Conservation (phyloP, 306 rosid genomes). For the Cicer arietinum region DNA sequence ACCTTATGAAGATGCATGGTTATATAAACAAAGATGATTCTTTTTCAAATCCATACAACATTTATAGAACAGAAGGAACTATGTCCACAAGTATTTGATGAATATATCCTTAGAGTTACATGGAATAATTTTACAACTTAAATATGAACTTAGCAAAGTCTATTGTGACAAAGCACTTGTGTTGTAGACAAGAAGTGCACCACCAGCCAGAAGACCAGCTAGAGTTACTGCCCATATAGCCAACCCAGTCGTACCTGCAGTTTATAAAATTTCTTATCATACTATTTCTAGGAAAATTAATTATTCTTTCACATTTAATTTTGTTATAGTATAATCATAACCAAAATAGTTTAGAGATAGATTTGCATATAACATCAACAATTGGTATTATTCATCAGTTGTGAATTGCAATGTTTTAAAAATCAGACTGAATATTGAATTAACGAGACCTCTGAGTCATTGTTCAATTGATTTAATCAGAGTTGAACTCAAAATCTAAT, state of each 20-base stretch:
- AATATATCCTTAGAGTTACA: constrained; percentile 48
- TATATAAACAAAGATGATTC: constrained; percentile 15
- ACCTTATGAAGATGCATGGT: constrained; percentile 14
- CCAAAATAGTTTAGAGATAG: not conserved
- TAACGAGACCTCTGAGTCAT: no score
- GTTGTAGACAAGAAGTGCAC: constrained; percentile 97
- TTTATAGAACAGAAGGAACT: constrained; percentile 42
- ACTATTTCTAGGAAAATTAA: not conserved
- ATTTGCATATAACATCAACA: not conserved
- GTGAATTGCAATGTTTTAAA: not conserved
- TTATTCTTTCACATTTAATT: not conserved
- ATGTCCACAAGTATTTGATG: constrained; percentile 45
- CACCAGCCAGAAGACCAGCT: constrained; percentile 83
- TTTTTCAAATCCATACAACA: constrained; percentile 37
- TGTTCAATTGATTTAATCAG: no score
- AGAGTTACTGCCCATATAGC: constrained; percentile 98
- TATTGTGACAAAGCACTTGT: constrained; percentile 93
- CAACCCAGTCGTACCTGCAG: constrained; percentile 83
- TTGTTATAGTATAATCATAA: not conserved
- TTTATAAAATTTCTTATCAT: not conserved
- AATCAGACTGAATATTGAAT: no score
- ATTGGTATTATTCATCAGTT: not conserved
- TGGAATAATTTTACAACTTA: constrained; percentile 2
- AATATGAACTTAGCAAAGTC: constrained; percentile 33
- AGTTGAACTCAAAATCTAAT: no score